Evolutionary conservation across 2,329 filamentous ascomycete species (phyloP), one percentile per base, ranked within the genome.

Genomic region (Ophiostoma novo-ulmi): DNA sequence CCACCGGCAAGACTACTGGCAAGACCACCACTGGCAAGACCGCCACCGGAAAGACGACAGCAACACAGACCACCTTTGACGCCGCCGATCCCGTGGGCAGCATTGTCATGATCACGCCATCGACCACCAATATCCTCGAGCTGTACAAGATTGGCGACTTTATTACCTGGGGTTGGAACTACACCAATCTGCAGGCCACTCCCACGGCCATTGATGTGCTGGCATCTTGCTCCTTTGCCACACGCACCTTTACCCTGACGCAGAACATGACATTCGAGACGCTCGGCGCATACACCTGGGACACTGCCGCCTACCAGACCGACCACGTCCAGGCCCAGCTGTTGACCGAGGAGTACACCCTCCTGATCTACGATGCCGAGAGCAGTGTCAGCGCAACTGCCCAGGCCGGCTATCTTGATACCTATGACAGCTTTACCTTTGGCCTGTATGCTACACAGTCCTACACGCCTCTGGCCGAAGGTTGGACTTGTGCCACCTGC

Each of bases 121-220:
- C 81, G 55, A 78, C 81, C 7, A 81, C 80, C 3, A 76, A 78
- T 13, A 80, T 81, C 36, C 80, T 82, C 11, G 80, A 83, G 71
- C 81, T 88, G 58, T 89, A 86, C 82, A 87, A 87, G 76, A 87
- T 89, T 72, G 85, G 85, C 72, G 83, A 88, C 75, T 81, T 81
- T 64, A 80, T 89, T 63, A 89, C 86, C 17, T 87, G 85, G 78
- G 83, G 79, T 66, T 90, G 87, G 87, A 89, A 89, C 79, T 90
- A 89, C 80, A 90, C 88, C 3, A 84, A 84, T 64, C 78, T 90
- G 39, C 80, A 82, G 70, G 86, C 80, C 36, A 85, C 81, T 1
- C 88, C 88, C 1, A 87, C 85, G 3, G 87, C 86, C 58, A 76
- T 90, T 71, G 86, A 90, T 73, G 80, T 90, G 17, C 77, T 88